phyloP scores from a whole-genome alignment of 306 rosid genomes.

The Vigna hirtella region DNA sequence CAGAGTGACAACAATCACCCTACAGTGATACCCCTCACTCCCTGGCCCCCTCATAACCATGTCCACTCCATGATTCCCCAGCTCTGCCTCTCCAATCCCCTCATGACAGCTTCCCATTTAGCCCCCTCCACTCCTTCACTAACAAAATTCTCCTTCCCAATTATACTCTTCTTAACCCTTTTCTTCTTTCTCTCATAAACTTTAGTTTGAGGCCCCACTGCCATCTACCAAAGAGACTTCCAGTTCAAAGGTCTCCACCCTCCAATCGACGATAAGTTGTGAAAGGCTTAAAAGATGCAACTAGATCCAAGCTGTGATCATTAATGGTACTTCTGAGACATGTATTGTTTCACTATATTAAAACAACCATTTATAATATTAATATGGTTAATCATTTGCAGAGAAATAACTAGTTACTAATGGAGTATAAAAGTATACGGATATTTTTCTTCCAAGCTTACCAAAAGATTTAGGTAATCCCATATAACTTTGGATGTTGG shows the following conservation, averaged over 20 bases:
- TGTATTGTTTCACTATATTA: background rate
- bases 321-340: constrained; percentile 14
- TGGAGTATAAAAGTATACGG: background rate
- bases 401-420: constrained; percentile 2
- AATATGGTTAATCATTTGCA: constrained; percentile 5
- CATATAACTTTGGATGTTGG: constrained; percentile 1
- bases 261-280: background rate
- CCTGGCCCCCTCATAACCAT: background rate
- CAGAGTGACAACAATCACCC: background rate
- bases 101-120: background rate
- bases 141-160: background rate
- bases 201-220: no score
- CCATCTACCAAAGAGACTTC: background rate
- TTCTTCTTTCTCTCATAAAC: no score
- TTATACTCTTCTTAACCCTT: no score
- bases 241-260: constrained; percentile 10
- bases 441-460: constrained; percentile 8
- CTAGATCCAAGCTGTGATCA: background rate
- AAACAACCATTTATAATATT: background rate
- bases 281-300: background rate
- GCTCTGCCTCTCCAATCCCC: background rate
- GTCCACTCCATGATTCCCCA: background rate
- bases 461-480: background rate
- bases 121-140: background rate
- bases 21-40: background rate